A percentile compares a stretch with the other conserved stretches of the same genome.
These are phyloP conservation scores for Amanita brunnescens DNA, from an alignment of 768 basidiomycete species.

Conservation along the genomic window DNA sequence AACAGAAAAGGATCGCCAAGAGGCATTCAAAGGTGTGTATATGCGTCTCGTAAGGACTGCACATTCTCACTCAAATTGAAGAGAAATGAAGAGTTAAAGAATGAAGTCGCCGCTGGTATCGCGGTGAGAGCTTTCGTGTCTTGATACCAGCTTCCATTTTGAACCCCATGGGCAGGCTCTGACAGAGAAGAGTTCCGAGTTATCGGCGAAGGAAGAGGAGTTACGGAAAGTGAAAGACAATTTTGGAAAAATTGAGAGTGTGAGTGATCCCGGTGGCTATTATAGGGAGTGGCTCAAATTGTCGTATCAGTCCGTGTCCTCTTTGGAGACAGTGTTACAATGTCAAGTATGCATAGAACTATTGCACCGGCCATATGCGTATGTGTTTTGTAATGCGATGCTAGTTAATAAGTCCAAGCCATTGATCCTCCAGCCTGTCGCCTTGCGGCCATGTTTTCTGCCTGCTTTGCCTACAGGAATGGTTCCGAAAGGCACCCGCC, in stretches of 20 bases:
- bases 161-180: neutral
- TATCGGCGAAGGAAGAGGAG: constrained; percentile 32
- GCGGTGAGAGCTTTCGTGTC: neutral
- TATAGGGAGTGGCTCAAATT: neutral
- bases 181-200: neutral
- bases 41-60: neutral
- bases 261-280: constrained; percentile 17
- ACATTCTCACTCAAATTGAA: constrained; percentile 16
- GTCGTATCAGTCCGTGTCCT: constrained; percentile 36
- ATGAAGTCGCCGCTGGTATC: constrained; percentile 25
- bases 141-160: neutral
- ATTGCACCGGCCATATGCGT: constrained; percentile 59
- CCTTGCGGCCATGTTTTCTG: constrained; percentile 81
- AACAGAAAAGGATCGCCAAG: constrained; percentile 41
- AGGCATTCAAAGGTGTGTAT: constrained; percentile 46
- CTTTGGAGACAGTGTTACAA: constrained; percentile 50
- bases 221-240: constrained; percentile 37
- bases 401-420: neutral
- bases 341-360: constrained; percentile 78
- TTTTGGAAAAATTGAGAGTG: constrained; percentile 49
- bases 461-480: constrained; percentile 60
- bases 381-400: constrained; percentile 18
- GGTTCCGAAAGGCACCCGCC: constrained; percentile 65
- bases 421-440: constrained; percentile 38
- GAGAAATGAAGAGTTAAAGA: constrained; percentile 46